Base-by-base conservation (phyloP, 1,284 basidiomycete genomes). In the Microbotryum intermedium region DNA sequence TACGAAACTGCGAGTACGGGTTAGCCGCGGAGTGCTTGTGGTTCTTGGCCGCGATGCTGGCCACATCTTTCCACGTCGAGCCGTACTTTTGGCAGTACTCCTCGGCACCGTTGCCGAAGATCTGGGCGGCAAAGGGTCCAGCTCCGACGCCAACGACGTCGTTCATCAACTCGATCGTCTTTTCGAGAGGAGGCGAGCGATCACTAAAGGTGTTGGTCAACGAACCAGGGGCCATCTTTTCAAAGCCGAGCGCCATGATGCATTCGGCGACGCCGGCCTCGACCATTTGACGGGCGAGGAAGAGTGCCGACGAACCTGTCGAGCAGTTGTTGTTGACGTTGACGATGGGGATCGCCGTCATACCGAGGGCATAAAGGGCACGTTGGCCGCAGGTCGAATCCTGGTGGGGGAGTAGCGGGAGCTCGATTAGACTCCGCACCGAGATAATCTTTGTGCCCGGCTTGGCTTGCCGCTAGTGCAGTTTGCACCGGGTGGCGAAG, bases 1-100 rank as follows among this genome's bases (percentile, higher is more conserved):
- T 80, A 18, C 83, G 81, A 76, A 92, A 91, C 72, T 91, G 89
- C 1, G 88, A 85, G 70, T 92, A 91, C 0, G 89, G 88, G 69
- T 91, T 91, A 56, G 86, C 85, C 58, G 83, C 74, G 0, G 86
- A 86, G 73, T 92, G 89, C 64, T 79, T 82, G 73, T 91, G 89
- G 70, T 90, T 90, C 77, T 91, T 90, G 26, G 85, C 82, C 6
- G 63, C 64, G 65, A 90, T 91, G 73, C 84, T 81, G 4, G 87
- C 88, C 57, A 91, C 77, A 72, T 86, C 83, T 46, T 82, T 79
- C 53, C 84, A 77, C 51, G 77, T 80, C 16, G 83, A 85, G 13
- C 88, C 89, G 72, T 85, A 85, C 70, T 83, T 86, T 50, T 81
- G 77, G 65, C 85, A 52, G 50, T 68, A 89, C 62, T 50, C 88